Evolutionary conservation across 2,329 filamentous ascomycete species (phyloP).

Genomic region (Graphiopsis chlorocephala): DNA sequence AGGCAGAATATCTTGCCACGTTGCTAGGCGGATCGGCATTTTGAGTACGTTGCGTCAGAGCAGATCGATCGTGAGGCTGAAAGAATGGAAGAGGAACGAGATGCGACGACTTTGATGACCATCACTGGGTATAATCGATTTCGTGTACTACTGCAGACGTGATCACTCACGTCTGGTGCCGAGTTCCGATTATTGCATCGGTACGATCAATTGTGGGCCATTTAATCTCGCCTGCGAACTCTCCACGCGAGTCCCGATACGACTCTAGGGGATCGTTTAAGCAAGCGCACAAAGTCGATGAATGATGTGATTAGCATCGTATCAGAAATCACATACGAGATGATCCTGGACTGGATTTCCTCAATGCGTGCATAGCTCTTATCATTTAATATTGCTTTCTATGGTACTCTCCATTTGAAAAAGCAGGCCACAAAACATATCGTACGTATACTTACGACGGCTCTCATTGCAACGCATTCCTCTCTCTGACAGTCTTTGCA

Average conservation of each 20-base stretch:
- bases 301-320: neutral
- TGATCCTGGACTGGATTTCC: neutral
- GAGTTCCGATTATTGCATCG: neutral
- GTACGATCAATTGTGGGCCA: neutral
- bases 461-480: neutral
- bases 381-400: neutral
- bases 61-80: neutral
- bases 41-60: neutral
- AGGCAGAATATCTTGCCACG: constrained; percentile 25
- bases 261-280: neutral
- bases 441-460: neutral
- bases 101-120: neutral
- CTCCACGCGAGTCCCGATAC: neutral
- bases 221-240: neutral
- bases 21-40: constrained; percentile 28
- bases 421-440: neutral
- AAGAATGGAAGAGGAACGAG: neutral
- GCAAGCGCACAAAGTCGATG: neutral
- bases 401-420: neutral
- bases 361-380: neutral
- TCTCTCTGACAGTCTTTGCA: constrained; percentile 1
- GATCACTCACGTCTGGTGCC: neutral
- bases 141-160: neutral
- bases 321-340: neutral
- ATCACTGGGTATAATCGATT: neutral